Conservation (phyloP, 140 eudicot genomes). For the Oenanthe javanica region DNA sequence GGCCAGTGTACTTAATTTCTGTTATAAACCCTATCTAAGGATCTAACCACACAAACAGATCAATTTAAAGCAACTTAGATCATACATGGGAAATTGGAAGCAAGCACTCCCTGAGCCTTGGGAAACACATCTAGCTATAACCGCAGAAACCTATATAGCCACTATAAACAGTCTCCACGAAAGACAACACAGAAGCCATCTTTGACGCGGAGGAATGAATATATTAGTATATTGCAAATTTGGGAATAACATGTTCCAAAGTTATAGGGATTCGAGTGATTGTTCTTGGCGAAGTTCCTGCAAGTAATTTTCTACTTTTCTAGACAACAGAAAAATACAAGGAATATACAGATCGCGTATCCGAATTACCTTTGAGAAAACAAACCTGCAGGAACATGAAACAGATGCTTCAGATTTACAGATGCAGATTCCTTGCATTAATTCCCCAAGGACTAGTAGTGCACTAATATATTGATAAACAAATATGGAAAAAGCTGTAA, state of each 20-base stretch:
- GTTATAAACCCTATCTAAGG: not conserved
- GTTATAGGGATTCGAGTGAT: not conserved
- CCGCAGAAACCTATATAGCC: not conserved
- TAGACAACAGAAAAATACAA: constrained; percentile 28
- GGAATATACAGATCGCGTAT: constrained; percentile 33
- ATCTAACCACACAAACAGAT: not conserved
- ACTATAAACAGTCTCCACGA: not conserved
- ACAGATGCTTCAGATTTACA: constrained; percentile 48
- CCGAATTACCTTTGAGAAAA: constrained; percentile 44
- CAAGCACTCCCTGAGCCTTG: not conserved
- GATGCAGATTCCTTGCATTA: not conserved
- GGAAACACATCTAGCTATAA: not conserved
- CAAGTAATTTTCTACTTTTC: constrained; percentile 10
- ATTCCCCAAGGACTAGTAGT: constrained; percentile 7
- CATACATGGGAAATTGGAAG: not conserved
- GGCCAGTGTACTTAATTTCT: not conserved
- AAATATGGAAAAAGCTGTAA: not conserved
- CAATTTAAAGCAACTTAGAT: not conserved
- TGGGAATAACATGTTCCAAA: not conserved
- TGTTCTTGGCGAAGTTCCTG: not conserved
- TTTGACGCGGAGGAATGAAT: not conserved
- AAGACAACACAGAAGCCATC: not conserved
- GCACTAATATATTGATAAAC: not conserved
- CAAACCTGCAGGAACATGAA: constrained; percentile 85
- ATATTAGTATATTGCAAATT: not conserved